Conservation (phyloP, 306 rosid species). For the Alnus rubra region DNA sequence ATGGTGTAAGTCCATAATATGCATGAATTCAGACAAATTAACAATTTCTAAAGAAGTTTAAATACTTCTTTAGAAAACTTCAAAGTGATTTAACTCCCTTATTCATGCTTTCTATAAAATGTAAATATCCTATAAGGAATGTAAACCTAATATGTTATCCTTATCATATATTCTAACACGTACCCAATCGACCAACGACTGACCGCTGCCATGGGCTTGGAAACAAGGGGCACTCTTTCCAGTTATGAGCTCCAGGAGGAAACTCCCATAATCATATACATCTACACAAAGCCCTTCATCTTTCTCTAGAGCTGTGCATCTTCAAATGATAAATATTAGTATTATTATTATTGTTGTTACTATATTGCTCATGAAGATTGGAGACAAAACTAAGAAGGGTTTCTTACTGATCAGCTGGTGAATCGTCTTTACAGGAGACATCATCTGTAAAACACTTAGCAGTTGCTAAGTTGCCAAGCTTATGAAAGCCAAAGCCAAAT, state of each 20-base stretch:
- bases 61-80: neutral
- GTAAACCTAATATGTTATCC: too few relatives aligned
- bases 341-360: neutral
- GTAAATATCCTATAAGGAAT: too few relatives aligned
- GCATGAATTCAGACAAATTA: neutral
- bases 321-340: neutral
- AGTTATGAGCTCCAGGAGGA: slow-evolving; percentile 33
- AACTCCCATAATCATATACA: slow-evolving; percentile 26
- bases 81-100: neutral
- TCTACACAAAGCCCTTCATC: slow-evolving; percentile 15
- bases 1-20: neutral
- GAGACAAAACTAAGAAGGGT: neutral
- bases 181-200: slow-evolving; percentile 33
- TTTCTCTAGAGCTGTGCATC: slow-evolving; percentile 15
- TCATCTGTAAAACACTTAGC: slow-evolving; percentile 25
- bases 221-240: slow-evolving; percentile 20
- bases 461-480: slow-evolving; percentile 18
- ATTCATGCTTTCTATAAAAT: neutral
- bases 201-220: slow-evolving; percentile 6
- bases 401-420: slow-evolving; percentile 19
- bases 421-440: neutral
- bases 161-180: neutral
- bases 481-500: neutral
- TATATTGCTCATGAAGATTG: neutral
- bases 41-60: neutral